These are phyloP conservation scores for Coprinopsis strossmayeri DNA, from an alignment of 768 basidiomycete species.

Conservation along the genomic window DNA sequence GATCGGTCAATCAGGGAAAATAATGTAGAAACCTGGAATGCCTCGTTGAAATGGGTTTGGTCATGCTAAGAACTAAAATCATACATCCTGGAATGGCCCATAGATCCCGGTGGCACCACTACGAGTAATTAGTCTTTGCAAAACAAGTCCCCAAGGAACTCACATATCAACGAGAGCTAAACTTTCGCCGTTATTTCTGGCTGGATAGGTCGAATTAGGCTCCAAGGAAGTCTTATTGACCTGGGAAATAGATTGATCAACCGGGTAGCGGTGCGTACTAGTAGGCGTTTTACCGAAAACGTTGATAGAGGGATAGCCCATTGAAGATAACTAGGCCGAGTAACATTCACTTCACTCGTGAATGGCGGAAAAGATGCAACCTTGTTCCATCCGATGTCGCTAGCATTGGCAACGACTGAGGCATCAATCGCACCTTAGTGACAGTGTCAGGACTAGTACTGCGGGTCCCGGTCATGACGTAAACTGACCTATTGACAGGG, in stretches of 20 bases:
- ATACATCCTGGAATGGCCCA: conserved; percentile 73
- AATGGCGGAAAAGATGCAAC: conserved; percentile 71
- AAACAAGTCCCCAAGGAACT: conserved; percentile 18
- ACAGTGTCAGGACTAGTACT: not conserved
- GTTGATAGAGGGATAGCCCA: conserved; percentile 62
- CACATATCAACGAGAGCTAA: conserved; percentile 73
- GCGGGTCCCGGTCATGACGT: too few species aligned
- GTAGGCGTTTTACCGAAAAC: conserved; percentile 39
- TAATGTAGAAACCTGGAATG: conserved; percentile 54
- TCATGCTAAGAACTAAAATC: conserved; percentile 13
- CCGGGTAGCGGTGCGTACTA: not conserved
- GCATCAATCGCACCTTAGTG: conserved; percentile 66
- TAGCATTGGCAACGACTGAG: conserved; percentile 55
- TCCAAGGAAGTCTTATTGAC: conserved; percentile 48
- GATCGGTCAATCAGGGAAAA: conserved; percentile 55
- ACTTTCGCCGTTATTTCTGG: conserved; percentile 44
- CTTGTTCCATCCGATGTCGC: conserved; percentile 63
- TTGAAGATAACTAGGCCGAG: conserved; percentile 61
- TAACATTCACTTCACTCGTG: conserved; percentile 35
- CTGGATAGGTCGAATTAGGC: conserved; percentile 61
- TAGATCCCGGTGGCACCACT: conserved; percentile 70
- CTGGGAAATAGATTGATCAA: conserved; percentile 22
- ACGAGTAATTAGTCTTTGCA: not conserved
- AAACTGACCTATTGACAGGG: conserved; percentile 54
- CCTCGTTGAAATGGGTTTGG: conserved; percentile 5